Base-by-base conservation (phyloP, 1,284 basidiomycete genomes). In the Pseudomicrostroma phylloplanum region DNA sequence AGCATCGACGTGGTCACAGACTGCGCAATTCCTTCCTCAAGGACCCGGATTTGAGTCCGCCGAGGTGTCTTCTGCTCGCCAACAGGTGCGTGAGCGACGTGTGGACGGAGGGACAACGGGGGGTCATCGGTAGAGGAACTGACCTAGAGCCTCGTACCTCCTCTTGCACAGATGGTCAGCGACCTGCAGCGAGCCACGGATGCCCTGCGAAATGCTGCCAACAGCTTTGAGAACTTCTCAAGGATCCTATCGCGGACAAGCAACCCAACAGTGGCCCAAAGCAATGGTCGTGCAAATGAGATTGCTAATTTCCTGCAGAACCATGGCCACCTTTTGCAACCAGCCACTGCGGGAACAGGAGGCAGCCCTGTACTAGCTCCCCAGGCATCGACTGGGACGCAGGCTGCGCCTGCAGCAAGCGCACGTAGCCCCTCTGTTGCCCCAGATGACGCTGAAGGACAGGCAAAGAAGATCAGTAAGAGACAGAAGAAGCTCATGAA, bases 161-260 rank as follows among this genome's bases (percentile, higher is more conserved):
- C 13, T 21, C 53, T 25, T 6, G n/a, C 4, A 9, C 59, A 72
- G 69, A 70, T 71, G 68, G 65, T 71, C 56, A 67, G 70, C 19
- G 60, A 67, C 42, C 64, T 71, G 23, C 67, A 66, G 57, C 69
- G 67, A 9, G 64, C 71, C 17, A 71, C 71, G 39, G 63, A 59
- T 12, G 67, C 68, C 51, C 59, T 73, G 30, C 66, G 71, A 2
- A 67, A 69, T 54, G 71, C 71, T 8, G 69, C 71, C 9, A 65
- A 67, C 46, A 60, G 63, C 61, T 71, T 67, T 51, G 71, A 73
- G 43, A 65, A 64, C 9, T 71, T 73, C 59, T 66, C 68, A 61
- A 69, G 71, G 60, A 62, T 65, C 25, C 63, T 73, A 3, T 65
- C 71, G 8, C 64, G 66, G 13, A 65, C 69, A 39, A 71, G 71